Conservation (phyloP, 345 rosid genomes). For the Trapa bicornis region DNA sequence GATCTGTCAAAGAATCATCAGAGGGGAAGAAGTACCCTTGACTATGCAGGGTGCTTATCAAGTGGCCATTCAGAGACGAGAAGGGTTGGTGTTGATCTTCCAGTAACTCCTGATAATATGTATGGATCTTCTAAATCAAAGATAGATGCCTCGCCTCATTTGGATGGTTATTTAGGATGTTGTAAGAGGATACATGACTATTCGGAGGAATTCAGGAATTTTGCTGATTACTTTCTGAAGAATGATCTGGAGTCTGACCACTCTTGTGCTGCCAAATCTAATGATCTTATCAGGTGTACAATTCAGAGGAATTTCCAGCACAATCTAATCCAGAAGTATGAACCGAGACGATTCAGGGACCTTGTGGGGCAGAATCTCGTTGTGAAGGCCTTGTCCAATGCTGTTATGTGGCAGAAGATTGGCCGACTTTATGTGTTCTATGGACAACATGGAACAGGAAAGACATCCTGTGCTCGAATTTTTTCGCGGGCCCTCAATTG, state of each 20-base stretch:
- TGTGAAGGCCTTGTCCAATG: slow-evolving; percentile 81
- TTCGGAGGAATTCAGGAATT: slow-evolving; percentile 87
- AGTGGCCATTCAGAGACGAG: slow-evolving; percentile 20
- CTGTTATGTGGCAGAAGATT: slow-evolving; percentile 55
- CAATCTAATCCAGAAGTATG: slow-evolving; percentile 70
- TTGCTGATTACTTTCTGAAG: slow-evolving; percentile 67
- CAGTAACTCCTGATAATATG: slow-evolving; percentile 44
- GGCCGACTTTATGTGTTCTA: slow-evolving; percentile 83
- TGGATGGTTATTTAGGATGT: slow-evolving; percentile 50
- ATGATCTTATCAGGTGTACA: slow-evolving; percentile 12
- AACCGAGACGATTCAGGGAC: slow-evolving; percentile 62
- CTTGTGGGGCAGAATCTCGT: slow-evolving; percentile 82
- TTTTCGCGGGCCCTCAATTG: slow-evolving; percentile 91
- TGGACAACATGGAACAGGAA: slow-evolving; percentile 96
- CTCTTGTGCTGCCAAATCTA: slow-evolving; percentile 70
- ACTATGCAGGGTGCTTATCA: no score
- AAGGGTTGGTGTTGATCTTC: slow-evolving; percentile 45
- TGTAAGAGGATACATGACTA: slow-evolving; percentile 62
- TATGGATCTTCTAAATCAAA: slow-evolving; percentile 37
- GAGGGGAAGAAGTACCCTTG: no score
- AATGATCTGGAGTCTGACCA: slow-evolving; percentile 53
- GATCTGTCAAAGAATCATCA: no score
- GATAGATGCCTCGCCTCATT: slow-evolving; percentile 58
- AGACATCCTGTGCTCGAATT: slow-evolving; percentile 82
- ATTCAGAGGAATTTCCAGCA: slow-evolving; percentile 46